These are phyloP conservation scores for Basipetospora chlamydospora DNA, from an alignment of 2,329 filamentous ascomycete species.

Conservation along the genomic window DNA sequence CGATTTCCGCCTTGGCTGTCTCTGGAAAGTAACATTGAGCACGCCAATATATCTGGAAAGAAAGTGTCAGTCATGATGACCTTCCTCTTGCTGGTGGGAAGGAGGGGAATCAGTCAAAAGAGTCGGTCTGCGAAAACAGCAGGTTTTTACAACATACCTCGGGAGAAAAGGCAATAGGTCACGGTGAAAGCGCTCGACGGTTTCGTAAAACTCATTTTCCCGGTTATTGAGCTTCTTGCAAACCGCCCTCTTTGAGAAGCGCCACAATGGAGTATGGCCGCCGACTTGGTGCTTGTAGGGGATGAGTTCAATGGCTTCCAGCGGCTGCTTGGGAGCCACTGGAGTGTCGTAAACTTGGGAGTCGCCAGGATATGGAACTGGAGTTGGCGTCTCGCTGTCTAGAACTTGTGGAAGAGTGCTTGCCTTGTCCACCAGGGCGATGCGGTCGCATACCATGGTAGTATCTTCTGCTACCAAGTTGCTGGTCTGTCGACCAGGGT, in stretches of 20 bases:
- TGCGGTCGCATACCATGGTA: neutral
- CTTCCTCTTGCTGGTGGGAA: no score
- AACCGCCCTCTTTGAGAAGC: slow-evolving; percentile 85
- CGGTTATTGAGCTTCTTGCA: slow-evolving; percentile 97
- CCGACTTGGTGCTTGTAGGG: slow-evolving; percentile 97
- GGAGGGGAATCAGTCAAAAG: no score
- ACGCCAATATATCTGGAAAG: slow-evolving; percentile 78
- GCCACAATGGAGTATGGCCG: slow-evolving; percentile 89
- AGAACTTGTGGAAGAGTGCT: no score
- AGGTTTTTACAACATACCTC: slow-evolving; percentile 52
- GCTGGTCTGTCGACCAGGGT: neutral
- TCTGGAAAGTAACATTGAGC: slow-evolving; percentile 88
- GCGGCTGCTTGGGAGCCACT: slow-evolving; percentile 36
- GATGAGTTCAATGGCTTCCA: slow-evolving; percentile 88
- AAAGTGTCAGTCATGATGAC: no score
- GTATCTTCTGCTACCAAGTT: neutral
- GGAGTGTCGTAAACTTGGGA: slow-evolving; percentile 5
- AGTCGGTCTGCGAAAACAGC: no score
- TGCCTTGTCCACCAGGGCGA: slow-evolving; percentile 1
- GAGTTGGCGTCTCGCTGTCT: no score
- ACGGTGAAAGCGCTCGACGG: slow-evolving; percentile 79
- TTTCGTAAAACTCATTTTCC: slow-evolving; percentile 98
- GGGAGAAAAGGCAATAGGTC: slow-evolving; percentile 84
- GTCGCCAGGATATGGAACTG: slow-evolving; percentile 1
- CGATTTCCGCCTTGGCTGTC: slow-evolving; percentile 54